Base-by-base conservation (phyloP, 176 grass and related monocot species). In the Oryza rufipogon region DNA sequence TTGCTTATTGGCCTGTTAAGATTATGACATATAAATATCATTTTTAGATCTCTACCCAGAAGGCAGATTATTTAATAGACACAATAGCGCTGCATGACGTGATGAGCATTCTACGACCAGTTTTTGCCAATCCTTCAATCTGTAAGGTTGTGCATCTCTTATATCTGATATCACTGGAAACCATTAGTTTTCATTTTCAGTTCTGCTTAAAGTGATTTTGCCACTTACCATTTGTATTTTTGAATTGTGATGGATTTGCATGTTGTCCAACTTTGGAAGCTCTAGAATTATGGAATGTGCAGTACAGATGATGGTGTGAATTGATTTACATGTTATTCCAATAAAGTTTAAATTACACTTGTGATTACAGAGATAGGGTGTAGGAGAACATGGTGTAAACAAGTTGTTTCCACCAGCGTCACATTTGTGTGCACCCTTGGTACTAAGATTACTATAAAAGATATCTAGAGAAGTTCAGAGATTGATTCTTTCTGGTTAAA, bases 1-100 rank as follows among this genome's bases (percentile, higher is more conserved):
- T 68, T 80, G 23, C 58, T 75, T 83, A 76, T 76, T 66, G 54
- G 5, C 71, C 60, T 66, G 22, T 30, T 83, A 83, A 33, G 4
- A 22, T 83, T 83, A 23, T 80, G 30, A 73, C 41, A 76, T 61
- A 56, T 44, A 68, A 34, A 26, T 84, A 8, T 58, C 81, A 11
- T 51, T 79, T 82, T 52, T 85, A 98, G 96, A 92, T 98, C 64
- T 95, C 96, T 74, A 95, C 89, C 45, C 67, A 81, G 52, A 90
- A 90, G 60, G 92, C 91, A 77, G 96, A 98, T 80, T 98, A 88
- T 80, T 78, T 98, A 84, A 91, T 98, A 85, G 92, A 98, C 87
- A 95, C 96, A 73, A 95, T 98, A 78, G 89, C 85, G 46, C 83
- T 98, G 68, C 92, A 98, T 91, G 92, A 98, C 70, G 71, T 26